phyloP scores from a whole-genome alignment of 2,329 filamentous ascomycete genomes.

The Fusarium duplospermum region DNA sequence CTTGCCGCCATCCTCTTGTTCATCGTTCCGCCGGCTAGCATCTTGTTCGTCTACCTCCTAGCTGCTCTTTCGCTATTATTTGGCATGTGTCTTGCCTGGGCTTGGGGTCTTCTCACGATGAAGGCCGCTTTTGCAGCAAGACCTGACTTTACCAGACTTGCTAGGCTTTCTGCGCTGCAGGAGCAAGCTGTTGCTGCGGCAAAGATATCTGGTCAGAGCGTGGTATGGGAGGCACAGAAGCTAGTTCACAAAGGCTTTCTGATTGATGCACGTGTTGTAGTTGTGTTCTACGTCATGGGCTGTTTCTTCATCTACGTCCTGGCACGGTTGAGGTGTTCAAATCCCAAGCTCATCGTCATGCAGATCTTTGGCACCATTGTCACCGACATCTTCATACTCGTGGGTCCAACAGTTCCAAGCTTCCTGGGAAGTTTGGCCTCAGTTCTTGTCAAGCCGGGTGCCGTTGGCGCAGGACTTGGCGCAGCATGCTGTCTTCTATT shows the following conservation, averaged over 20 bases:
- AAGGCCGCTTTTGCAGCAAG: slow-evolving; percentile 59
- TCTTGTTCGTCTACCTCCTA: slow-evolving; percentile 59
- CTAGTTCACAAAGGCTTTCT: slow-evolving; percentile 58
- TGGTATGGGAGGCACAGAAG: slow-evolving; percentile 46
- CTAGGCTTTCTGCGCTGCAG: slow-evolving; percentile 49
- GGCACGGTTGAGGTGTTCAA: slow-evolving; percentile 56
- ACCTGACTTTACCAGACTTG: slow-evolving; percentile 52
- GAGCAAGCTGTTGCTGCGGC: slow-evolving; percentile 51
- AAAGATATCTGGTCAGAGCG: slow-evolving; percentile 36
- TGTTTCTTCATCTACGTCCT: slow-evolving; percentile 58
- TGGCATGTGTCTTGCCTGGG: slow-evolving; percentile 61
- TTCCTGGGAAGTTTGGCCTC: slow-evolving; percentile 37
- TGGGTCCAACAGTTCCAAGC: slow-evolving; percentile 52
- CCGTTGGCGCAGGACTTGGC: slow-evolving; percentile 59
- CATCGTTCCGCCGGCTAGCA: slow-evolving; percentile 58
- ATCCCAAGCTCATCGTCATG: slow-evolving; percentile 57
- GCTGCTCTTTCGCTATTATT: slow-evolving; percentile 55
- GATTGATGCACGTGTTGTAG: slow-evolving; percentile 59
- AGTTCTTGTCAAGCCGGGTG: slow-evolving; percentile 57
- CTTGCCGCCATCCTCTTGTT: slow-evolving; percentile 56
- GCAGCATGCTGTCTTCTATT: slow-evolving; percentile 57
- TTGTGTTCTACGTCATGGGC: slow-evolving; percentile 52
- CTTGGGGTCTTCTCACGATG: slow-evolving; percentile 62
- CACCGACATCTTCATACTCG: slow-evolving; percentile 57
- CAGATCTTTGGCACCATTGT: slow-evolving; percentile 62